Conservation (phyloP, 805 yeast species). For the Starmerella asiatica region DNA sequence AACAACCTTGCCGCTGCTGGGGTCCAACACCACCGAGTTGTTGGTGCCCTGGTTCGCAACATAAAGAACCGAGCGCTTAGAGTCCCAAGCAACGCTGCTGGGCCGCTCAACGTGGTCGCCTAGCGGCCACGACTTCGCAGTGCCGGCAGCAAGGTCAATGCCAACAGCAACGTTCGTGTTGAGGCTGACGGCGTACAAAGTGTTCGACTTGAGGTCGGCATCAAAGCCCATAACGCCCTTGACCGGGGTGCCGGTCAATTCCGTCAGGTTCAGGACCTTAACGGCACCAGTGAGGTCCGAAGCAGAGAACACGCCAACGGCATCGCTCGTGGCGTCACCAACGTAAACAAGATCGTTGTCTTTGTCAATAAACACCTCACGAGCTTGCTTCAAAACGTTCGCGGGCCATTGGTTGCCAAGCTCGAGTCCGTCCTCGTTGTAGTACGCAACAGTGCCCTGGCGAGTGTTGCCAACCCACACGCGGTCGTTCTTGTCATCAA, state of each 20-base stretch:
- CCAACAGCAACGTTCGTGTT: slow-evolving; percentile 6
- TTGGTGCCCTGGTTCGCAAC: slow-evolving; percentile 11
- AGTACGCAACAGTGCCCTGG: slow-evolving; percentile 7
- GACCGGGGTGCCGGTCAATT: slow-evolving; percentile 3
- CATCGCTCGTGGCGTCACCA: slow-evolving; percentile 1
- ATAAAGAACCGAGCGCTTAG: slow-evolving; percentile 8
- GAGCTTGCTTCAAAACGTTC: slow-evolving; percentile 2
- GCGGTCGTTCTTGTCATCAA: slow-evolving; percentile 4
- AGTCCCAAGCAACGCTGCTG: slow-evolving; percentile 12
- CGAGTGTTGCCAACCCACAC: slow-evolving; percentile 15
- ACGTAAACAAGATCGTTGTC: slow-evolving; percentile 5
- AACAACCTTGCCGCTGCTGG: slow-evolving; percentile 3
- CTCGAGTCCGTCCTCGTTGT: slow-evolving; percentile 3
- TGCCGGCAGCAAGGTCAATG: slow-evolving; percentile 6
- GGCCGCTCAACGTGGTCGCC: slow-evolving; percentile 7
- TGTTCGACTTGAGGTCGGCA: slow-evolving; percentile 2
- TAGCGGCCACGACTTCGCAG: slow-evolving; percentile 4
- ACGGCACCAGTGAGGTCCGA: neutral
- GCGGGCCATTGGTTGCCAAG: slow-evolving; percentile 3
- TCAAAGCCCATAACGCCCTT: slow-evolving; percentile 9
- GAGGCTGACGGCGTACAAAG: slow-evolving; percentile 12
- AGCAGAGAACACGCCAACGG: slow-evolving; percentile 5
- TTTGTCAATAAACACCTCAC: slow-evolving; percentile 11
- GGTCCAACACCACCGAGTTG: slow-evolving; percentile 11
- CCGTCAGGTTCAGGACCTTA: slow-evolving; percentile 1